Evolutionary conservation across 345 rosid species (phyloP), one percentile per base, ranked within the genome.

Genomic region (Xanthoceras sorbifolium): DNA sequence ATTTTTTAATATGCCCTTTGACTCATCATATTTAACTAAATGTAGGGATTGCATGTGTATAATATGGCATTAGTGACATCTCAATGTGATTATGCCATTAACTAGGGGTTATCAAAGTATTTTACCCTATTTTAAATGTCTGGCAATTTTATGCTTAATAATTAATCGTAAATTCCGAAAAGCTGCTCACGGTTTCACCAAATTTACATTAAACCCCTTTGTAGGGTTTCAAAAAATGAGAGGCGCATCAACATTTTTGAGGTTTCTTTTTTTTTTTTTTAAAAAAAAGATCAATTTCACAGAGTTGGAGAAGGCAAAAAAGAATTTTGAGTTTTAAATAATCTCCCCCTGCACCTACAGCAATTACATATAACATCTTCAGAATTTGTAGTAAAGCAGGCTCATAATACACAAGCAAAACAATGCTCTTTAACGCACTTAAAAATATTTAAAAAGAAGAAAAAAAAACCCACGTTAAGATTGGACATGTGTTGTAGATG

Each of bases 401-500:
- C 57, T 69, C 59, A 69, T 69, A 12, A 46, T 67, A 14, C 54
- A 42, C 54, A 25, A 44, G 73, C 54, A 15, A 38, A 72, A 69
- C 9, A 23, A 50, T 54, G 66, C 22, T 54, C 57, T 5, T 36
- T 0, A 52, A 44, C 54, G 20, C 17, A 57, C 40, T 48, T 9
- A 14, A 38, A 50, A 31, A 28, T 22, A 25, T 20, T 64, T 40
- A 1, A n/a, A 29, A 64, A 73, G n/a, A 40, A 46, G 15, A 55
- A 62, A 54, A 59, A 22, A 48, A 28, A 32, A 44, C 29, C 3
- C 64, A 0, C 48, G 64, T 72, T 48, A 80, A 32, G 76, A 70
- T 3, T 57, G 62, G 28, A 23, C 22, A 64, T 66, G 65, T 20
- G 32, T 50, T 25, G 57, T 17, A 40, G 55, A 31, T 28, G 57